Base-by-base conservation (phyloP, 2,329 filamentous ascomycete genomes). In the Colletotrichum sp. region DNA sequence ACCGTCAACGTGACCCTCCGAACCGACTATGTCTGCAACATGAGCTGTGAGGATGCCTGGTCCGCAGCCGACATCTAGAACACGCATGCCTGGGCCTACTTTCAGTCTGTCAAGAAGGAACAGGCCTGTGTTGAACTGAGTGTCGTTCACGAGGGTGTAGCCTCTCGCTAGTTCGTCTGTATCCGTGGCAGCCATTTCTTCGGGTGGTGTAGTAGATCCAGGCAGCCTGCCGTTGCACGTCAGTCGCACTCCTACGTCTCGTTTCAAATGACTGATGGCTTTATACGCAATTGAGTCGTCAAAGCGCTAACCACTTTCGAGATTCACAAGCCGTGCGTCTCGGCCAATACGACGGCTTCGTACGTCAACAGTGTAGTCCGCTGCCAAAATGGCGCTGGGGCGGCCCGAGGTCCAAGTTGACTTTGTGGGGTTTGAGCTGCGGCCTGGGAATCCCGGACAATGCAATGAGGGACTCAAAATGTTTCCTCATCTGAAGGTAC, bases 61-160 rank as follows among this genome's bases (percentile, higher is more conserved):
- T 5, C 69, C 69, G 54, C 69, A 70, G 18, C 69, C 69, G 13
- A 70, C 69, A n/a, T 70, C 69, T 3, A 70, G 69, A 64, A 70
- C 69, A 16, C 61, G 69, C 69, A 66, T 66, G 21, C 69, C 69
- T 5, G 62, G 62, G n/a, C 12, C 13, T 6, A 70, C 54, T 4
- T n/a, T 24, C 11, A 70, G 29, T 27, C 21, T 70, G 9, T 54
- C 34, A 8, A 70, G n/a, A 11, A 70, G 69, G 29, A 70, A 70
- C 36, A 66, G 34, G 24, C 69, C 69, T 21, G 69, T 31, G 8
- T 29, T 31, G 51, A 59, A 36, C 13, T 70, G 69, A 11, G 54
- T 66, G 13, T 66, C 36, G 36, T 70, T 70, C 3, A 66, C 36
- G 15, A 66, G 34, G n/a, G 69, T 70, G 29, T 70, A 70, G 2